Conservation (phyloP, 345 rosid species). For the rapeseed (Brassica napus) region Da-Ae NC_063446.1:5749501-5750000, state of each 20-base stretch:
- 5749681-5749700: neutral
- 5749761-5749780: neutral
- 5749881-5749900: too few relatives aligned
- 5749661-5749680: neutral
- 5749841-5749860: too few relatives aligned
- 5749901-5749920: too few relatives aligned
- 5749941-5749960: too few relatives aligned
- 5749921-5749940: too few relatives aligned
- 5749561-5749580: neutral
- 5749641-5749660: neutral
- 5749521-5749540: constrained; percentile 13
- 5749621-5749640: neutral
- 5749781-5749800: constrained; percentile 17
- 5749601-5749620: constrained; percentile 32
- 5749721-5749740: neutral
- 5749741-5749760: constrained; percentile 35
- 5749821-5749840: too few relatives aligned
- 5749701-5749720: constrained; percentile 15
- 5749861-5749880: too few relatives aligned
- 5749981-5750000: too few relatives aligned
- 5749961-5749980: too few relatives aligned
- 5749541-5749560: neutral
- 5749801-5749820: neutral
- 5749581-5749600: neutral
- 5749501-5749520: neutral